Conservation (phyloP, 1,139 yeast genomes). For the Diutina ranongensis region DNA sequence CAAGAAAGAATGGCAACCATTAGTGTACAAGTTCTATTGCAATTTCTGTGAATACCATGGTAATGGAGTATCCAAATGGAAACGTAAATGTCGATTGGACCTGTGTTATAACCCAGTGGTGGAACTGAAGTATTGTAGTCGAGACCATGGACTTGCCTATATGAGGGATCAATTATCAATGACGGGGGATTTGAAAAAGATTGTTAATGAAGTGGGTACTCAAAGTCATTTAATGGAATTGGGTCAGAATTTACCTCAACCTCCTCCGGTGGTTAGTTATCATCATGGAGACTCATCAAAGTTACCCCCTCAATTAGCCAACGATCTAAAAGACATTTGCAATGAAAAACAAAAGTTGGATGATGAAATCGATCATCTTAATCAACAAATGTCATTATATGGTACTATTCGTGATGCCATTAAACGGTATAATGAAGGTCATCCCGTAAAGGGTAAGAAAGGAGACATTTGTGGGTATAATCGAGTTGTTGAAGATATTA, state of each 20-base stretch:
- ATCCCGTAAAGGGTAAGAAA: constrained; percentile 15
- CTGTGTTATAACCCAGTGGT: constrained; percentile 50
- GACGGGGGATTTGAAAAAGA: constrained; percentile 12
- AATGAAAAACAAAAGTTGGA: constrained; percentile 8
- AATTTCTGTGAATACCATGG: constrained; percentile 55
- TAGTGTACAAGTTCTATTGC: constrained; percentile 62
- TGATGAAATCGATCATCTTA: constrained; percentile 13
- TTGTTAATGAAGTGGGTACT: constrained; percentile 14
- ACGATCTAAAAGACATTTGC: constrained; percentile 9
- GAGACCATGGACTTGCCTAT: constrained; percentile 57
- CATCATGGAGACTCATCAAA: constrained; percentile 25
- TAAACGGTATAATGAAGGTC: constrained; percentile 26
- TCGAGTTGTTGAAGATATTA: constrained; percentile 9
- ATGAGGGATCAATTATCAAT: constrained; percentile 20
- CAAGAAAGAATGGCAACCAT: constrained; percentile 36
- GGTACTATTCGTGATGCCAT: constrained; percentile 23
- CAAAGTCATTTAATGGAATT: constrained; percentile 13
- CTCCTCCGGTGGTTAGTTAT: constrained; percentile 23
- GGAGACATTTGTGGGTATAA: constrained; percentile 25
- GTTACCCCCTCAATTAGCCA: constrained; percentile 15
- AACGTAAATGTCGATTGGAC: constrained; percentile 57
- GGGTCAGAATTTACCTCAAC: constrained; percentile 30
- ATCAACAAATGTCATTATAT: constrained; percentile 16
- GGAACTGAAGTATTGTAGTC: constrained; percentile 61
- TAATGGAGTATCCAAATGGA: constrained; percentile 45